phyloP scores from a whole-genome alignment of 345 rosid species.

The Eucalyptus brandiana region DNA sequence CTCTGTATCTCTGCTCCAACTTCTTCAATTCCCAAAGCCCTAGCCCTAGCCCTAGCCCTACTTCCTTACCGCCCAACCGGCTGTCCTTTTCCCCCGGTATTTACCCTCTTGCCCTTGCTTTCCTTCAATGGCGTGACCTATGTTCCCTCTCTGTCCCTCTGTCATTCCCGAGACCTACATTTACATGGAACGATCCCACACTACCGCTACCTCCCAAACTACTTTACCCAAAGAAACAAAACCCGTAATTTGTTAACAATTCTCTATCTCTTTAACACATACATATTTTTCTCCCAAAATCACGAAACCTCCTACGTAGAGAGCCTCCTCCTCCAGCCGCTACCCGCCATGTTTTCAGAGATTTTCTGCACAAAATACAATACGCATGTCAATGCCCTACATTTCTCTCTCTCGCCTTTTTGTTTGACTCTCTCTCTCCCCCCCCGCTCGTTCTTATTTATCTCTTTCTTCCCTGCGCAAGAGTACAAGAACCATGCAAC shows the following conservation, averaged over 20 bases:
- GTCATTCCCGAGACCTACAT: constrained; percentile 45
- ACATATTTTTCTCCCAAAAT: not conserved
- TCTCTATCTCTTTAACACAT: not conserved
- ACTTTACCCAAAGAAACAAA: not conserved
- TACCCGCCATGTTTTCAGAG: constrained; percentile 91
- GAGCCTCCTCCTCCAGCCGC: constrained; percentile 24
- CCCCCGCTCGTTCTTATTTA: not conserved
- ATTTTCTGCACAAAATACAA: constrained; percentile 63
- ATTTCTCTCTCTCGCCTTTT: constrained; percentile 1
- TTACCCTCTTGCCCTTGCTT: constrained; percentile 6
- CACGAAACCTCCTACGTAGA: not conserved
- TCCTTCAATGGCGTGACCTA: constrained; percentile 23
- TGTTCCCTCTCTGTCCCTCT: not conserved
- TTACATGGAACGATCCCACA: not conserved
- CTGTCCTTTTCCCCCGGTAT: not conserved
- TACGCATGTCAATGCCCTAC: constrained; percentile 66
- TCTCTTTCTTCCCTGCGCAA: not conserved
- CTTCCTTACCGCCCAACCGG: constrained; percentile 27
- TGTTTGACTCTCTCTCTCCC: not conserved
- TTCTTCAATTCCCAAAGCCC: not conserved
- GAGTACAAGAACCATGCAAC: not conserved
- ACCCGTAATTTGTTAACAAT: not conserved
- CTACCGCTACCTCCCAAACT: not conserved
- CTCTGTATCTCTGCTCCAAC: not conserved
- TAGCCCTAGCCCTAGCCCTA: not conserved